Conservation (phyloP, 805 yeast genomes). For the Wickerhamia fluorescens region DNA sequence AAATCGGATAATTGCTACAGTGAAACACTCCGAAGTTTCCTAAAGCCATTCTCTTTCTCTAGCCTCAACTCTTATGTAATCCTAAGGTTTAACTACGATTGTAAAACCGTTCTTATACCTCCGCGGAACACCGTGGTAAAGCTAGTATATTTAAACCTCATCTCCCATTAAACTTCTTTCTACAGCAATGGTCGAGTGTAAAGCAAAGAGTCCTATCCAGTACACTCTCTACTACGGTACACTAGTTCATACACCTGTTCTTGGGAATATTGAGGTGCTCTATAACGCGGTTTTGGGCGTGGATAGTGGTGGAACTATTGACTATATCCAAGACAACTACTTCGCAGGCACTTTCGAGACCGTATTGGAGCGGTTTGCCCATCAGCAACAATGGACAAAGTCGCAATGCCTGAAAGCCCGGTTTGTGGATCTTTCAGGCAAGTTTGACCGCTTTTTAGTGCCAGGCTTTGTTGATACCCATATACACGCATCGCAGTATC, state of each 20-base stretch:
- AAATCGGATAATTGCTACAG: too few species aligned
- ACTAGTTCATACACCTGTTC: conserved; percentile 60
- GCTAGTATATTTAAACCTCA: too few species aligned
- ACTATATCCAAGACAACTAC: conserved; percentile 19
- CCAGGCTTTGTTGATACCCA: conserved; percentile 42
- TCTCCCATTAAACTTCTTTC: too few species aligned
- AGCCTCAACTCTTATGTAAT: too few species aligned
- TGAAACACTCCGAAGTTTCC: too few species aligned
- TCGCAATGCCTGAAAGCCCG: neutral
- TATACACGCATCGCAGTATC: conserved; percentile 40
- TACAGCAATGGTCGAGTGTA: conserved; percentile 1
- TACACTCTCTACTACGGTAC: conserved; percentile 60
- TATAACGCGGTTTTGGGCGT: conserved; percentile 60
- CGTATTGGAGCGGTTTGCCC: neutral
- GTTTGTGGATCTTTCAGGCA: conserved; percentile 23
- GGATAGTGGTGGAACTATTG: conserved; percentile 47
- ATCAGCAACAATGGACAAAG: too few species aligned
- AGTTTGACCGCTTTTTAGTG: conserved; percentile 52
- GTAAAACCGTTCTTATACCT: too few species aligned
- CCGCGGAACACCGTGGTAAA: too few species aligned
- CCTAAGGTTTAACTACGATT: too few species aligned
- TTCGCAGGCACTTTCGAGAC: conserved; percentile 8
- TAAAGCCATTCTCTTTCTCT: too few species aligned
- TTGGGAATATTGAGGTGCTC: conserved; percentile 51
- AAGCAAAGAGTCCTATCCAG: conserved; percentile 5